Conservation (phyloP, 2,329 filamentous ascomycete genomes). For the Cadophora gregata region DNA sequence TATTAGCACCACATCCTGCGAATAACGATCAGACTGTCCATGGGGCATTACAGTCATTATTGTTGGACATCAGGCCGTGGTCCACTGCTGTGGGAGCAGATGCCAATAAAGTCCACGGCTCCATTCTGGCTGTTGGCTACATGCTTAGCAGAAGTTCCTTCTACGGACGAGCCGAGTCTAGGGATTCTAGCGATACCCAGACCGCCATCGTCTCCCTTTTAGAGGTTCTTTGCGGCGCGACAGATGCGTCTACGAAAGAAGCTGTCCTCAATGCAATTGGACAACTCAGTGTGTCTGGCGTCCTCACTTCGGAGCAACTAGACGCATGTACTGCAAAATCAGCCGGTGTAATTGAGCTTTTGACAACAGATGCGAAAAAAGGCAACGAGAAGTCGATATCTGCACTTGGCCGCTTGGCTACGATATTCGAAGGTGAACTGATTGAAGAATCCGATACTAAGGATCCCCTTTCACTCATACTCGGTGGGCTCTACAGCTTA, state of each 20-base stretch:
- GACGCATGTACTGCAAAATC: constrained; percentile 33
- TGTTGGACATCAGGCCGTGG: constrained; percentile 57
- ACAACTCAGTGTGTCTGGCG: constrained; percentile 64
- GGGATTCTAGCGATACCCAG: constrained; percentile 48
- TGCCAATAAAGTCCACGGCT: constrained; percentile 64
- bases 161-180: constrained; percentile 48
- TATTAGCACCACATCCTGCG: constrained; percentile 71
- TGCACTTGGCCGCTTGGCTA: constrained; percentile 78
- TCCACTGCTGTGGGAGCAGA: constrained; percentile 60
- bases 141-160: constrained; percentile 62
- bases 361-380: constrained; percentile 74
- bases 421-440: constrained; percentile 59
- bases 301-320: constrained; percentile 47
- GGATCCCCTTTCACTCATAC: constrained; percentile 58
- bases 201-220: constrained; percentile 52
- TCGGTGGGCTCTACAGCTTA: constrained; percentile 74
- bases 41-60: constrained; percentile 52
- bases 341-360: constrained; percentile 58
- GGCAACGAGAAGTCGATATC: constrained; percentile 82
- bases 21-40: constrained; percentile 51
- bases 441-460: constrained; percentile 44
- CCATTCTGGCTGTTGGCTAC: constrained; percentile 63
- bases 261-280: constrained; percentile 63
- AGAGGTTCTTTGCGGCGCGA: constrained; percentile 57
- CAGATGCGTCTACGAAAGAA: constrained; percentile 62